Evolutionary conservation across 179 eudicot genomes (phyloP).

Genomic region (Sideroxylon spinosum): DNA sequence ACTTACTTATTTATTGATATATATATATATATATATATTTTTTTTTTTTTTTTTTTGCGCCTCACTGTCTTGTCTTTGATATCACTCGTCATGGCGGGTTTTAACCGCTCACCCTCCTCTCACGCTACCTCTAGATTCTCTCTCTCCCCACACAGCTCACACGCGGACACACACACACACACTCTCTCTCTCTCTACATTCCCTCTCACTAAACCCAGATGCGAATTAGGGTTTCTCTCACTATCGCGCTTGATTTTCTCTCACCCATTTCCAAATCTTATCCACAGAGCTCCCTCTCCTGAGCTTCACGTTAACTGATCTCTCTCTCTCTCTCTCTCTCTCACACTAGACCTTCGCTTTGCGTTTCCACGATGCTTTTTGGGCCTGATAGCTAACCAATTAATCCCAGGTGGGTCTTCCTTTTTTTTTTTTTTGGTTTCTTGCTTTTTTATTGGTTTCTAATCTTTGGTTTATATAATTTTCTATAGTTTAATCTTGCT

Average conservation of each 20-base stretch:
- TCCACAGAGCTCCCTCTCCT: background rate
- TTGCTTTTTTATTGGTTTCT: background rate
- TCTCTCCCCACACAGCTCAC: background rate
- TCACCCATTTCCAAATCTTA: constrained; percentile 8
- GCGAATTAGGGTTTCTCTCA: constrained; percentile 17
- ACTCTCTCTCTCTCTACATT: constrained; percentile 12
- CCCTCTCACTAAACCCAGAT: constrained; percentile 10
- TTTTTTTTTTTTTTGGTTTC: background rate
- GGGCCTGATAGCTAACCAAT: background rate
- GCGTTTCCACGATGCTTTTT: constrained; percentile 11
- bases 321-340: constrained; percentile 12
- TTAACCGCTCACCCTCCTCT: constrained; percentile 11
- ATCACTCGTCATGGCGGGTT: constrained; percentile 9
- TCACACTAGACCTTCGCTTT: background rate
- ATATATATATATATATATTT: too few relatives aligned
- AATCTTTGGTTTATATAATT: background rate
- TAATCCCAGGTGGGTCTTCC: constrained; percentile 11
- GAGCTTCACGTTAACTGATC: constrained; percentile 1
- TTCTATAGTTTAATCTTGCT: background rate
- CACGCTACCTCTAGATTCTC: background rate
- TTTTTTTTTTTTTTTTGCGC: background rate
- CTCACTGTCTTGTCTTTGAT: too few relatives aligned
- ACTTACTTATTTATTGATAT: background rate
- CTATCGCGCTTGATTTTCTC: constrained; percentile 15
- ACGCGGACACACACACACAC: background rate